These are phyloP conservation scores for Hypoxylon sp. DNA, from an alignment of 2,329 filamentous ascomycete species.

Conservation along the genomic window DNA sequence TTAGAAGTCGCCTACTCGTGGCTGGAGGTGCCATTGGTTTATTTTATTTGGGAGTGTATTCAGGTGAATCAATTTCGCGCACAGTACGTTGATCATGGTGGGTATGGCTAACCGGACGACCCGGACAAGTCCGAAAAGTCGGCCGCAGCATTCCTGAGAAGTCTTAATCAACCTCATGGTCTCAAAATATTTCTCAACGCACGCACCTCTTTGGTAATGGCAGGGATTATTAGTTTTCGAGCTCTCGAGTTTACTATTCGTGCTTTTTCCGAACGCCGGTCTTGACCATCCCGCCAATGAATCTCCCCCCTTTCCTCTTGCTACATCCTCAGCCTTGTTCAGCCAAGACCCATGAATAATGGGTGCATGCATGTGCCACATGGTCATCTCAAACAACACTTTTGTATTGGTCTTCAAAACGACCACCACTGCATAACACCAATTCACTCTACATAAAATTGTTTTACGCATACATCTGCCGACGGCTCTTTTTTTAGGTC, in stretches of 20 bases:
- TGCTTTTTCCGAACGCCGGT: slow-evolving; percentile 18
- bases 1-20: slow-evolving; percentile 15
- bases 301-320: slow-evolving; percentile 6
- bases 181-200: slow-evolving; percentile 12
- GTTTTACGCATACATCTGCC: slow-evolving; percentile 18
- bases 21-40: slow-evolving; percentile 12
- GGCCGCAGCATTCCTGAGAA: slow-evolving; percentile 7
- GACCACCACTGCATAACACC: not conserved
- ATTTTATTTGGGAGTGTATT: slow-evolving; percentile 13
- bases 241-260: not conserved
- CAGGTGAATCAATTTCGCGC: not conserved
- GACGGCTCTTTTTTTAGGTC: slow-evolving; percentile 25
- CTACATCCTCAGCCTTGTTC: slow-evolving; percentile 32
- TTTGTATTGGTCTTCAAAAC: slow-evolving; percentile 25
- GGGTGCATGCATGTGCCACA: slow-evolving; percentile 36
- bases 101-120: slow-evolving; percentile 13
- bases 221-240: slow-evolving; percentile 2
- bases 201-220: slow-evolving; percentile 7
- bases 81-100: slow-evolving; percentile 10
- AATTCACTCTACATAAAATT: slow-evolving; percentile 7
- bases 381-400: slow-evolving; percentile 19
- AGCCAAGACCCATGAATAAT: not conserved
- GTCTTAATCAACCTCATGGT: slow-evolving; percentile 15
- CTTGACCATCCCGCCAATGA: slow-evolving; percentile 31
- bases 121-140: slow-evolving; percentile 25